Evolutionary conservation across 805 yeast genomes (phyloP), one percentile per base, ranked within the genome.

Genomic region (Lipomyces spencermartinsiae): DNA sequence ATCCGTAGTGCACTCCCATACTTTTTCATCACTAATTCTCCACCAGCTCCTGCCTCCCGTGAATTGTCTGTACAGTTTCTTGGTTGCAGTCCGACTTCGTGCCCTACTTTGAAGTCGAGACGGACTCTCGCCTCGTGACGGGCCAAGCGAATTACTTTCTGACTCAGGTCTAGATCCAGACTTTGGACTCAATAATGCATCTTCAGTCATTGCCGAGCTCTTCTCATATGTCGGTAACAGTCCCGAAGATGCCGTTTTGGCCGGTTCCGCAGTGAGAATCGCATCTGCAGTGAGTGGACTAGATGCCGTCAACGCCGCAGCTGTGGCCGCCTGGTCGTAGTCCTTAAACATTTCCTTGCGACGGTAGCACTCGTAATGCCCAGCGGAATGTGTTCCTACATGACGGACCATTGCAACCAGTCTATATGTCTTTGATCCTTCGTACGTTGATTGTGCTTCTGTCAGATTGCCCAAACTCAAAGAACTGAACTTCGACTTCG

Each of bases 391-490:
- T 0, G 94, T 87, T 0, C 99, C 99, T 58, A 88, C 86, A 76
- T 95, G 98, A 71, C 93, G 85, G 22, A 95, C 87, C 69, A 92
- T 80, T 0, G 97, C 90, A 69, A 84, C 85, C 49, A 95, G 81
- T 68, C 81, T 81, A 76, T 91, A 93, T 9, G 63, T 58, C 54
- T 64, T 64, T 5, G 59, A 53, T 53, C 34, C 34, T n/a, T 12
- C 56, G n/a, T 53, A 16, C 7, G 7, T 9, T 43, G 49, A 43
- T 19, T 43, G 49, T 6, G 8, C 49, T 16, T 43, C 49, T 43
- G 19, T 19, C 9, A 22, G 4, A 43, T 43, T 43, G 8, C 49
- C 49, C 49, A 43, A 8, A 43, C 16, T 19, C 25, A 43, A 43
- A 2, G 49, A 43, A 19, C 49, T 43, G n/a, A 43, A 14, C 22